Base-by-base conservation (phyloP, 371 early-diverging fungal species). In the Rhizopus stolonifer region DNA sequence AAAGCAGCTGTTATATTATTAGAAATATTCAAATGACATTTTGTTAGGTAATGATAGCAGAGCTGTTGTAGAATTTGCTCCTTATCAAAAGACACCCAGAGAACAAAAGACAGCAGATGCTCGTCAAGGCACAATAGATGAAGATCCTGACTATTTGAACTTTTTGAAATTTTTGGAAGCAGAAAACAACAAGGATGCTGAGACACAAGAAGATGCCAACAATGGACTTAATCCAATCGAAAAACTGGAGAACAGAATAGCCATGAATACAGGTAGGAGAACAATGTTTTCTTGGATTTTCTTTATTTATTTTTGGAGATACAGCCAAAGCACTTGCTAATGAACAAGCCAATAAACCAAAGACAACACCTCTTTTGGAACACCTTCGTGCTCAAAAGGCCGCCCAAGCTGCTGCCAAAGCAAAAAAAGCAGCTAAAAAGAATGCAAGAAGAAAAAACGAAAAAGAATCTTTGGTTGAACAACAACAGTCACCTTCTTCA, bases 21-120 rank as follows among this genome's bases (percentile, higher is more conserved):
- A n/a, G n/a, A n/a, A n/a, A n/a, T n/a, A n/a, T n/a, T n/a, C n/a
- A n/a, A n/a, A n/a, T n/a, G n/a, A n/a, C n/a, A n/a, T n/a, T n/a
- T n/a, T n/a, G n/a, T n/a, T 23, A 82, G 89, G 90, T 24, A 82
- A 68, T 49, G 90, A 91, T 58, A 76, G 74, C 44, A 64, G 85
- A 32, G 90, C 89, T 1, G 76, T 81, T 7, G 91, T 93, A 0
- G 93, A 93, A 53, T 85, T 91, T 65, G 89, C 92, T 4, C 87
- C 88, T 13, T 93, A 81, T 57, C 92, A 91, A 65, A 81, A 83
- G 58, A 57, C 81, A 18, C 89, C 90, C 14, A 86, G 81, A 53
- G 83, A 80, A 23, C 78, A 71, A 53, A 82, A 81, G 56, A 80
- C 83, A 45, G 54, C 64, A 0, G 90, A 93, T 61, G 50, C 82